Conservation (phyloP, 305 asterid species). For the Coffea humblotiana region DNA sequence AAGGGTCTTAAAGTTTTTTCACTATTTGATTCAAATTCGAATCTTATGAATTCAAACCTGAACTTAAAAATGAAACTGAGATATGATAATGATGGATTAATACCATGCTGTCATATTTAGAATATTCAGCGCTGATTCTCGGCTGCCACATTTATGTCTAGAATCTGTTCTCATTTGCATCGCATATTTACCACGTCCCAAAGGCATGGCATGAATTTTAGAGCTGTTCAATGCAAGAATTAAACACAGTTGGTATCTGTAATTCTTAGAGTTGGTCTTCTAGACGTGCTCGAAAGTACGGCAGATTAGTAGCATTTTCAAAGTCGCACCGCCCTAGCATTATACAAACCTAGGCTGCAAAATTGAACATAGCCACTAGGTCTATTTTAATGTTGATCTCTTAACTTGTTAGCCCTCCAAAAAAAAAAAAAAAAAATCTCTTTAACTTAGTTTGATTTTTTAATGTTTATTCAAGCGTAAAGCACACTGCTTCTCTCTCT, state of each 20-base stretch:
- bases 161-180: neutral
- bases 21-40: too few species aligned
- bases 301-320: neutral
- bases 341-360: neutral
- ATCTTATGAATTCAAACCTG: too few species aligned
- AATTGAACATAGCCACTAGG: neutral
- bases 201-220: neutral
- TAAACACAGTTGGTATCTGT: neutral
- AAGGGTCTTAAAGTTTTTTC: too few species aligned
- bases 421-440: too few species aligned
- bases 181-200: neutral
- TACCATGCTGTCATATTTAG: too few species aligned
- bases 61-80: too few species aligned
- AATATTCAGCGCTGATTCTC: neutral
- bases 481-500: neutral
- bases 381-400: neutral
- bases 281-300: neutral
- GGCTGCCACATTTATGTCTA: neutral
- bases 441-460: neutral
- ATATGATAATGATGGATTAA: too few species aligned
- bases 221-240: neutral
- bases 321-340: neutral
- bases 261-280: neutral
- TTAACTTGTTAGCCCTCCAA: neutral
- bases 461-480: neutral